A percentile compares a stretch with the other conserved stretches of the same genome.
Conservation (phyloP, 768 basidiomycete species). For the Pholiota molesta region DNA sequence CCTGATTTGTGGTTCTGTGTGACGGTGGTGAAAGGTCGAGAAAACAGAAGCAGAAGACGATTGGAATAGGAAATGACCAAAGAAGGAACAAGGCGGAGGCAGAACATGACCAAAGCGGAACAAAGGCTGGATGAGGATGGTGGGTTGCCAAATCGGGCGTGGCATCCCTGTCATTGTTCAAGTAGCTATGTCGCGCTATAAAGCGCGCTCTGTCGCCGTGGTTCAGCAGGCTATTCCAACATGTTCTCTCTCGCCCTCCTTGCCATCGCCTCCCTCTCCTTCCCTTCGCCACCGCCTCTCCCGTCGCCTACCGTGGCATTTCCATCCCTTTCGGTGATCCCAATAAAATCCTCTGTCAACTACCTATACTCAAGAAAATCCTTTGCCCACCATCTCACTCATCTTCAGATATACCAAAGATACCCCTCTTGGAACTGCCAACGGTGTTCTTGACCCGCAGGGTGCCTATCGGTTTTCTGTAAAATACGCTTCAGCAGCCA, state of each 20-base stretch:
- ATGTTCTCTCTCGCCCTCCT: constrained; percentile 25
- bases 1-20: neutral
- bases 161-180: constrained; percentile 19
- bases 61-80: constrained; percentile 12
- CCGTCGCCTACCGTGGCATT: constrained; percentile 31
- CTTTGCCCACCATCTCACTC: constrained; percentile 43
- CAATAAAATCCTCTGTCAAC: constrained; percentile 46
- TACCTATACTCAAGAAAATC: constrained; percentile 43
- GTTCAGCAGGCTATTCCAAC: constrained; percentile 10
- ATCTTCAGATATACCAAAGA: constrained; percentile 26
- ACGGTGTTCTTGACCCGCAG: constrained; percentile 49
- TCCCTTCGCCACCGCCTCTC: constrained; percentile 31
- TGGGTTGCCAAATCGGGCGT: constrained; percentile 20
- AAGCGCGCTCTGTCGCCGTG: constrained; percentile 11
- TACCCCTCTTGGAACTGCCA: constrained; percentile 61
- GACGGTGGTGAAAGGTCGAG: neutral
- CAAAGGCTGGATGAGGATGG: constrained; percentile 16
- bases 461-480: constrained; percentile 63
- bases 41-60: neutral
- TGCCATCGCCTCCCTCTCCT: constrained; percentile 29
- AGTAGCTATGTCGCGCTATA: constrained; percentile 14
- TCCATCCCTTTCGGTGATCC: constrained; percentile 39
- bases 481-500: constrained; percentile 63
- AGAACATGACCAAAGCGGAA: constrained; percentile 7
- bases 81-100: constrained; percentile 24